Evolutionary conservation across 352 stramenopile genomes (phyloP), one percentile per base, ranked within the genome.

Genomic region (Globisporangium cystogenes): DNA sequence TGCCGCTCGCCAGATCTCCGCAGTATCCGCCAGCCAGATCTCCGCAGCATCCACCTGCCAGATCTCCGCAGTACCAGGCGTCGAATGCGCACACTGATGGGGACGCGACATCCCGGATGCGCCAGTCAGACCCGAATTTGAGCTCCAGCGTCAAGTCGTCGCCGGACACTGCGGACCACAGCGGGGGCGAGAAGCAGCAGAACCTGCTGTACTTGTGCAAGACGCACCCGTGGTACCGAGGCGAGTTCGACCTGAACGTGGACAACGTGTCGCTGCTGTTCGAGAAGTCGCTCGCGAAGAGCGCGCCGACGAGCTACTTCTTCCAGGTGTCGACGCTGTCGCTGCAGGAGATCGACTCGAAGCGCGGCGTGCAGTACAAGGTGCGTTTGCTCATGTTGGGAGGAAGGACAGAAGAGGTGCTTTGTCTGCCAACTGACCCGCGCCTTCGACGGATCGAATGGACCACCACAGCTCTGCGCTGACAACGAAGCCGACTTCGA

Each of bases 291-390:
- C 57, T 90, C 7, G 83, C 81, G 3, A 72, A 77, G 27, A 90
- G 87, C 46, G 80, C 83, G 2, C 83, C 83, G 27, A 91, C 82
- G 20, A 73, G 70, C n/a, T 91, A 76, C 54, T 91, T 91, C 49
- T 93, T 93, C 44, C 83, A 93, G 58, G 81, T 90, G 0, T 91
- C 83, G 16, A 91, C 76, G 23, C 55, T 90, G 0, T 76, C 75
- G 16, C 60, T 93, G 18, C 74, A 85, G 15, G 76, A 91, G 29
- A 86, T 89, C 33, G 83, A 91, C 26, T 88, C 78, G 8, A 91
- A 91, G 44, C 76, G 80, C n/a, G 81, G 83, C 0, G 64, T 88
- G 3, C 78, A 93, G 59, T 91, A 88, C 67, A 93, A 93, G 72
- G 78, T 89, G 68, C 21, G 55, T 53, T 1, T 6, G 1, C 3